Conservation (phyloP, 2,329 filamentous ascomycete genomes). For the Cercospora nicotianae region DNA sequence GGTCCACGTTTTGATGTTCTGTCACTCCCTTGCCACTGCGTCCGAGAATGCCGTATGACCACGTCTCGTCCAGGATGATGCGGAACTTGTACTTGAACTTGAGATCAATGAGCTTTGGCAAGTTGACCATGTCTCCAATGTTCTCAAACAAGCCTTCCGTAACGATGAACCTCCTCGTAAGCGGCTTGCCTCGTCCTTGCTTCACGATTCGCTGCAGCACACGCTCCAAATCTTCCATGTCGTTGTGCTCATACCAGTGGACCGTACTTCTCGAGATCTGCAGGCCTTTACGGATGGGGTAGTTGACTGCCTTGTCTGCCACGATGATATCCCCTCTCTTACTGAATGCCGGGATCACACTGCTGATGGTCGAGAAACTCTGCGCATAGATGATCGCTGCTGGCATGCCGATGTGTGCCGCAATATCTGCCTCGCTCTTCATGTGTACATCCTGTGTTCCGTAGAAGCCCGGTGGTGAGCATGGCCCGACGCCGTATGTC, state of each 20-base stretch:
- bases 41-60: slow-evolving; percentile 93
- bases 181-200: slow-evolving; percentile 82
- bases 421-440: slow-evolving; percentile 92
- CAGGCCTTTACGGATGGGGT: slow-evolving; percentile 88
- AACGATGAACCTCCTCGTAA: slow-evolving; percentile 92
- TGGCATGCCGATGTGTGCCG: slow-evolving; percentile 81
- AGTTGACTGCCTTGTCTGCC: slow-evolving; percentile 90
- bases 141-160: slow-evolving; percentile 94
- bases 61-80: slow-evolving; percentile 94
- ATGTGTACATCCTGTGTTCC: slow-evolving; percentile 98
- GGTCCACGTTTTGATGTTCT: slow-evolving; percentile 94
- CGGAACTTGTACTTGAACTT: slow-evolving; percentile 98
- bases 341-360: slow-evolving; percentile 93
- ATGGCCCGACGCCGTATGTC: slow-evolving; percentile 94
- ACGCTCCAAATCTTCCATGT: slow-evolving; percentile 88
- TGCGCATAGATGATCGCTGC: slow-evolving; percentile 95
- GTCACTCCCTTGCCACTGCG: slow-evolving; percentile 88
- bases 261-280: slow-evolving; percentile 91
- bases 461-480: slow-evolving; percentile 96
- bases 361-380: slow-evolving; percentile 94
- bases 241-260: slow-evolving; percentile 92
- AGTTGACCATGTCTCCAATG: slow-evolving; percentile 76
- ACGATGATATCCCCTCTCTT: slow-evolving; percentile 98
- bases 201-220: slow-evolving; percentile 82
- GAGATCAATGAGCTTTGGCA: slow-evolving; percentile 88